Evolutionary conservation across 1,284 basidiomycete genomes (phyloP), one percentile per base, ranked within the genome.

Genomic region (Leccinum fuscescens): DNA sequence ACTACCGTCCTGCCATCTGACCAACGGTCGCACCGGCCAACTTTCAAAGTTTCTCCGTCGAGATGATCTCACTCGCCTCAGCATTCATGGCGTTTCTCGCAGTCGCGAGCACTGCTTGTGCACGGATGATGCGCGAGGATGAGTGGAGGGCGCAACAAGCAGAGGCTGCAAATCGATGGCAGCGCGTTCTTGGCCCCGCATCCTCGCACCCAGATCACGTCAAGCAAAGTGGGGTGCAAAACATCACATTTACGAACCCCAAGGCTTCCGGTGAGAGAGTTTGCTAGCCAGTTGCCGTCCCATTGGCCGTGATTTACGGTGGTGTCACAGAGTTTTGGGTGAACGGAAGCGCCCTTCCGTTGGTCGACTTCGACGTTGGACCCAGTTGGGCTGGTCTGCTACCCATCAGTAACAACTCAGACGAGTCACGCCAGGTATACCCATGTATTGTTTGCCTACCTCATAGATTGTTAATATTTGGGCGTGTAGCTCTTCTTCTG

Each of bases 401-500:
- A 56, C 89, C 90, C 9, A 90, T 92, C 57, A 89, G 86, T 65
- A 72, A 73, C 22, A 74, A 79, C 22, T 54, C 79, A 3, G 79
- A 87, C 50, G 89, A 90, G 72, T 87, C 84, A 4, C 80, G 88
- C 39, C 80, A 92, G 80, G 87, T 86, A 62, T 24, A 24, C 22
- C 1, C 3, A 15, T 11, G 22, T 15, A 15, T 2, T 0, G 3
- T 48, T 15, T 48, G 58, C 83, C 50, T 92, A 91, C 76, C 92
- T 92, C 68, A 80, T 89, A 73, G 80, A 84, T 22, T 22, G 7
- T 48, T 48, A 80, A 86, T 64, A 90, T 86, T 42, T 53, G 27
- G 52, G 50, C 49, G 20, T 39, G 2, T 58, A 93, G 86, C 79
- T 93, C 8, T 93, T 89, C 79, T 93, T 94, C 76, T 93, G 91